Percentiles rank a stretch among this genome's conserved stretches.
These are phyloP conservation scores for Polytrichum commune DNA, from an alignment of 225 moss, liverwort and hornwort genomes.

Conservation along the genomic window DNA sequence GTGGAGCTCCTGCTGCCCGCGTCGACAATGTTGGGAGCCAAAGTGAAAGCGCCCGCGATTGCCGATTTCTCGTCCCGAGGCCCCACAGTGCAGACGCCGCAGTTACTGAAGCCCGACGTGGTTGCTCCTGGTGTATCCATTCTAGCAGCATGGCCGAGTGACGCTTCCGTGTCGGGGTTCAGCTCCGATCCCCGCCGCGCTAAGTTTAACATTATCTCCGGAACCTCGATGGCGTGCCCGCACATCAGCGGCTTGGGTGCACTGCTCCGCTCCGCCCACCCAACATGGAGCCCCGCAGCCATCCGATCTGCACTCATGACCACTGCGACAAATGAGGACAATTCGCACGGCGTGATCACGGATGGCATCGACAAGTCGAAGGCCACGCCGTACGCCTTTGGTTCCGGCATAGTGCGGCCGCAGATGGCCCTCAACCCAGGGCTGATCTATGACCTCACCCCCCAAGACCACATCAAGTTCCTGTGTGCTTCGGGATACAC, in stretches of 20 bases:
- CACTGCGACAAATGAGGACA: constrained; percentile 19
- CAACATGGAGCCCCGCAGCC: constrained; percentile 49
- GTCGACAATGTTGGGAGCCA: too few species aligned
- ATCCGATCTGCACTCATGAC: constrained; percentile 59
- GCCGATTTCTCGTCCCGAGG: constrained; percentile 55
- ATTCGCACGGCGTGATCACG: not conserved
- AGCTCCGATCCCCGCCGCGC: constrained; percentile 21
- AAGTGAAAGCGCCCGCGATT: constrained; percentile 19
- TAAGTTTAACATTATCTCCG: constrained; percentile 46
- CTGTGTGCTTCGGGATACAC: constrained; percentile 23
- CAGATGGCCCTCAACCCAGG: constrained; percentile 21
- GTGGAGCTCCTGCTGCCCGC: constrained; percentile 8
- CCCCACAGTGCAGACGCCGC: constrained; percentile 16
- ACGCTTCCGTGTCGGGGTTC: not conserved
- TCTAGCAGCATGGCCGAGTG: constrained; percentile 48
- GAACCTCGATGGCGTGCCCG: constrained; percentile 61
- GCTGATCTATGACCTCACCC: constrained; percentile 19
- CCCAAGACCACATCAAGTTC: constrained; percentile 17
- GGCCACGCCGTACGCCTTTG: constrained; percentile 27
- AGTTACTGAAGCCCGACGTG: constrained; percentile 41
- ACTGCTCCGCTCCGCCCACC: constrained; percentile 45
- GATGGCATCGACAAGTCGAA: constrained; percentile 4
- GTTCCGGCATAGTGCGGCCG: constrained; percentile 15
- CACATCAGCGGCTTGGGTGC: constrained; percentile 43
- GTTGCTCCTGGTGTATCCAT: constrained; percentile 56